Conservation (phyloP, 2,329 filamentous ascomycete genomes). For the Aspergillus clavatus region DNA sequence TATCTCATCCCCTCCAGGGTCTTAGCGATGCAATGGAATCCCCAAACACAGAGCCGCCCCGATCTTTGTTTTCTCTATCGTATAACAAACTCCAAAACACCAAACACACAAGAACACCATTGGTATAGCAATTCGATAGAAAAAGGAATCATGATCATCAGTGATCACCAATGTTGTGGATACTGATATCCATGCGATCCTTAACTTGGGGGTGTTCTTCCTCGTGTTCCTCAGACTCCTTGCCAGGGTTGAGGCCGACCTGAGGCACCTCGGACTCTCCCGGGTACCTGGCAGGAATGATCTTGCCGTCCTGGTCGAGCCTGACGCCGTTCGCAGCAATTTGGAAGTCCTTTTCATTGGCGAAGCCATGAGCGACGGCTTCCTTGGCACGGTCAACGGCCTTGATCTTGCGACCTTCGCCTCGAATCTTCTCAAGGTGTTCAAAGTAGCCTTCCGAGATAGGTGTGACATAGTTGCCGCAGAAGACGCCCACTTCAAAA, state of each 20-base stretch:
- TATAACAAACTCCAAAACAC: conserved; percentile 22
- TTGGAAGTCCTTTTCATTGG: conserved; percentile 56
- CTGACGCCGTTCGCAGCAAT: conserved; percentile 60
- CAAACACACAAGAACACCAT: conserved; percentile 9
- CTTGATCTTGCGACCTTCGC: conserved; percentile 65
- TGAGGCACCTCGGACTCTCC: conserved; percentile 21
- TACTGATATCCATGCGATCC: conserved; percentile 55
- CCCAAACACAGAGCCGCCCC: conserved; percentile 13
- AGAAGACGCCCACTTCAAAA: conserved; percentile 92
- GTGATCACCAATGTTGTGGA: conserved; percentile 54
- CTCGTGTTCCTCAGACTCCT: conserved; percentile 21
- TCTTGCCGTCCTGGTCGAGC: conserved; percentile 52
- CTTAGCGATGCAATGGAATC: conserved; percentile 11
- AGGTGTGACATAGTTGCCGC: conserved; percentile 76
- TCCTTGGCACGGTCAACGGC: conserved; percentile 60
- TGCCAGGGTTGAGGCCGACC: conserved; percentile 19
- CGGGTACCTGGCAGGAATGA: conserved; percentile 46
- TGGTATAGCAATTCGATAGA: conserved; percentile 5
- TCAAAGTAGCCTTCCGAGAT: conserved; percentile 78
- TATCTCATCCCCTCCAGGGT: conserved; percentile 7
- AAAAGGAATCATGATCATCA: conserved; percentile 23
- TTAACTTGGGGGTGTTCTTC: conserved; percentile 40
- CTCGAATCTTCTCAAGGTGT: conserved; percentile 67
- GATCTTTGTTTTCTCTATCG: conserved; percentile 14
- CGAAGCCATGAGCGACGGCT: conserved; percentile 59